Evolutionary conservation across 257 asterid genomes (phyloP).

Genomic region (Nicotiana sylvestris): DNA sequence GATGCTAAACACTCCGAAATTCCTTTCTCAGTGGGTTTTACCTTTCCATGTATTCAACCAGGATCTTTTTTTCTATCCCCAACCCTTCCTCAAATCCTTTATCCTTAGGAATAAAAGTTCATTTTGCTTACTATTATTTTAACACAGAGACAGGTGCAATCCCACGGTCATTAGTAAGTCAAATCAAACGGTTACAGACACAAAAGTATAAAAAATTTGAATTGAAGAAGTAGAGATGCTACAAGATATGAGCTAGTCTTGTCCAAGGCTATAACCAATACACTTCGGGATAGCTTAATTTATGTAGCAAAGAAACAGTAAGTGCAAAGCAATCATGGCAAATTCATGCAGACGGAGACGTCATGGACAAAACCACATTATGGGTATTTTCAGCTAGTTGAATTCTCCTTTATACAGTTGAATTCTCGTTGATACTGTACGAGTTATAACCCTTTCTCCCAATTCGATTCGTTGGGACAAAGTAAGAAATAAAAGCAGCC

Average conservation of each 20-base stretch:
- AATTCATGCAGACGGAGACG: too few relatives aligned
- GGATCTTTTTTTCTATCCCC: background rate
- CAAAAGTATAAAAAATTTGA: background rate
- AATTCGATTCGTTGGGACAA: too few relatives aligned
- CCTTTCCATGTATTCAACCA: background rate
- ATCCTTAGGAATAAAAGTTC: background rate
- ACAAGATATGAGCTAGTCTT: background rate
- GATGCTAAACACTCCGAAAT: background rate
- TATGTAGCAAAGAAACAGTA: background rate
- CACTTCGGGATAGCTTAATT: background rate
- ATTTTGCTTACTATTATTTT: background rate
- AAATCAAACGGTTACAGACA: background rate
- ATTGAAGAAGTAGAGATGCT: background rate
- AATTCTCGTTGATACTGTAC: too few relatives aligned
- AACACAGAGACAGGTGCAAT: background rate
- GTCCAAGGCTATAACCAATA: background rate
- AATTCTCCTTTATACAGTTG: too few relatives aligned
- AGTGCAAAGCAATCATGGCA: too few relatives aligned
- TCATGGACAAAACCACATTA: too few relatives aligned
- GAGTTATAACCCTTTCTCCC: too few relatives aligned
- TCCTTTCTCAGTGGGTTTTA: background rate
- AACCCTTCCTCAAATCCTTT: background rate
- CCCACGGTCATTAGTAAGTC: background rate
- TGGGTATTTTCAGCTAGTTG: too few relatives aligned
- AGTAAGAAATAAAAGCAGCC: too few relatives aligned